Conservation (phyloP, 2,329 filamentous ascomycete genomes). For the Phyllosticta ampelicida region DNA sequence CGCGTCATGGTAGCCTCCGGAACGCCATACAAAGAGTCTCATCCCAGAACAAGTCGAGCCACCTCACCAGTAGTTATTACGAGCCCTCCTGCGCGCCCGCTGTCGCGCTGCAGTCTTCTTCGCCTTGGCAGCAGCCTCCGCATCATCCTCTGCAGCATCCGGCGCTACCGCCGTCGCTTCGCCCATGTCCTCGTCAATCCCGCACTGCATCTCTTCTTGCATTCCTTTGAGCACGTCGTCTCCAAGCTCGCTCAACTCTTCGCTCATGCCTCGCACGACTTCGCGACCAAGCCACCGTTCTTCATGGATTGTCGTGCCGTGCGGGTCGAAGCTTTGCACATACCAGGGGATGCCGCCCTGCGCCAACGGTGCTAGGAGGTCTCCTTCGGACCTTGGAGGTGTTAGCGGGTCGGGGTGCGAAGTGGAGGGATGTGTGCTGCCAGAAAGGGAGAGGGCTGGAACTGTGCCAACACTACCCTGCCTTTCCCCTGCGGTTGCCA, state of each 20-base stretch:
- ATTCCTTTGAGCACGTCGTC: constrained; percentile 72
- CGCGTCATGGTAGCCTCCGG: constrained; percentile 3
- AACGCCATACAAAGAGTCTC: neutral
- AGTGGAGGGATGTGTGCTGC: constrained; percentile 30
- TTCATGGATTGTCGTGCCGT: constrained; percentile 66
- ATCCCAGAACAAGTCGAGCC: neutral
- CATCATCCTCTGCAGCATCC: constrained; percentile 16
- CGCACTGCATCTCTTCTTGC: constrained; percentile 19
- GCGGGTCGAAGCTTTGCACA: constrained; percentile 65
- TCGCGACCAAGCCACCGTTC: constrained; percentile 66
- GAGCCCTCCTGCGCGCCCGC: constrained; percentile 19
- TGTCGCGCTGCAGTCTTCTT: constrained; percentile 21
- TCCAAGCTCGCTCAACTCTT: constrained; percentile 83
- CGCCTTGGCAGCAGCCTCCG: neutral
- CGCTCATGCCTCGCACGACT: constrained; percentile 62
- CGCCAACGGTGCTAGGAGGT: constrained; percentile 35
- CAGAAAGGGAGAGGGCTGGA: constrained; percentile 15
- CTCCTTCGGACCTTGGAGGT: constrained; percentile 48
- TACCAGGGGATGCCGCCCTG: constrained; percentile 80
- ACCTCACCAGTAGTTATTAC: constrained; percentile 12
- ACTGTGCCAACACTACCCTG: constrained; percentile 13
- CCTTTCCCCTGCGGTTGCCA: constrained; percentile 9
- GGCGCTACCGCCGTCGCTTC: constrained; percentile 14
- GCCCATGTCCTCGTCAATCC: constrained; percentile 22
- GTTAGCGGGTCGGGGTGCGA: constrained; percentile 47